phyloP scores from a whole-genome alignment of 1,284 basidiomycete species.

The Puccinia coronata region DNA sequence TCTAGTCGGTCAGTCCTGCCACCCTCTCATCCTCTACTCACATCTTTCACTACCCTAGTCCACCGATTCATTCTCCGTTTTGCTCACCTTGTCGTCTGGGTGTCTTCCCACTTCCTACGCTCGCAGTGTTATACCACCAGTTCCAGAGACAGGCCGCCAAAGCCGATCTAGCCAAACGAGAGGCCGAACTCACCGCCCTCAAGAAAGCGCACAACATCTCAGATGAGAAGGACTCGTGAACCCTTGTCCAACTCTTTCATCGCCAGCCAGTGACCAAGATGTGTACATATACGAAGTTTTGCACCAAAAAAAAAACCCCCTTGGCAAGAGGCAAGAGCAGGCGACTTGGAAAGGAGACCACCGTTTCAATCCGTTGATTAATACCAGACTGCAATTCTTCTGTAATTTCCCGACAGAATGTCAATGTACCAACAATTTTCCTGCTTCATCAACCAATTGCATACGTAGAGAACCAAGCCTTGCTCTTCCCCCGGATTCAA shows the following conservation, averaged over 20 bases:
- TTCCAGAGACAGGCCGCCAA: slow-evolving; percentile 92
- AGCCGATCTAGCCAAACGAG: slow-evolving; percentile 84
- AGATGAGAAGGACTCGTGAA: slow-evolving; percentile 52
- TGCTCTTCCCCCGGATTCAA: no score
- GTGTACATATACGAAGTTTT: not conserved
- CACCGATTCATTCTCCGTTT: no score
- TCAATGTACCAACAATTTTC: no score
- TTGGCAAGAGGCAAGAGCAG: not conserved
- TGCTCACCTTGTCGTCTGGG: no score
- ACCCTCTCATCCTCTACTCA: not conserved
- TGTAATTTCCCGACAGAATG: not conserved
- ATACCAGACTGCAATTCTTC: not conserved
- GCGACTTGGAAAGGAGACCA: not conserved
- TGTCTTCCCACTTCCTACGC: not conserved
- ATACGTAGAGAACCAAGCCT: no score
- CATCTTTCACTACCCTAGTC: no score
- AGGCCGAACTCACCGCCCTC: slow-evolving; percentile 82
- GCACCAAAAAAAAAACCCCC: not conserved
- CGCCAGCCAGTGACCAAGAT: not conserved
- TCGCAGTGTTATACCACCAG: slow-evolving; percentile 87
- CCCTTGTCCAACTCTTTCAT: not conserved
- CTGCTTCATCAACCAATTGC: no score
- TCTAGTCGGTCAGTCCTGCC: slow-evolving; percentile 64
- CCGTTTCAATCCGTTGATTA: not conserved
- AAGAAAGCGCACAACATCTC: slow-evolving; percentile 71